Evolutionary conservation across 2,329 filamentous ascomycete species (phyloP).

Genomic region (Biscogniauxia sp.): DNA sequence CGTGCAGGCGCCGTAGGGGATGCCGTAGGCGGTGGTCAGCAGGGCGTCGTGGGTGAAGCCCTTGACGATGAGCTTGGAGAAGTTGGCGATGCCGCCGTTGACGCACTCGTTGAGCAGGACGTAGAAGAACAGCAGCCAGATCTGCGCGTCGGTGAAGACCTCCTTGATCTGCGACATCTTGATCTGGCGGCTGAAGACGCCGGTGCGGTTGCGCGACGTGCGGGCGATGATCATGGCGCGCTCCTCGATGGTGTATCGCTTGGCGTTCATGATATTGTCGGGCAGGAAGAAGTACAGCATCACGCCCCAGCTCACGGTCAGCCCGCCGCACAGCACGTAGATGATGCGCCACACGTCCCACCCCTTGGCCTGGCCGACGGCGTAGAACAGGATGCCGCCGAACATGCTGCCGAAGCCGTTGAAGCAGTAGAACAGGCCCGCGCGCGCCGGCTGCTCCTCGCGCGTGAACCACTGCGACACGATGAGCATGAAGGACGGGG

Average conservation of each 20-base stretch:
- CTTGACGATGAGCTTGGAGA: conserved; percentile 12
- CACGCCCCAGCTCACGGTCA: not conserved
- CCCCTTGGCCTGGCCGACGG: conserved; percentile 9
- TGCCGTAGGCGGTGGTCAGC: not conserved
- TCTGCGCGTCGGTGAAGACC: conserved; percentile 2
- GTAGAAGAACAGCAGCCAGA: conserved; percentile 9
- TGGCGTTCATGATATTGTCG: not conserved
- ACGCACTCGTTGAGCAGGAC: not conserved
- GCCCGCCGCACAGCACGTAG: not conserved
- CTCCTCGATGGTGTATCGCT: not conserved
- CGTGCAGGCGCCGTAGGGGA: not conserved
- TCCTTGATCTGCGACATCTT: conserved; percentile 7
- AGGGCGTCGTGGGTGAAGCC: not conserved
- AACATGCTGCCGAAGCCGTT: conserved; percentile 16
- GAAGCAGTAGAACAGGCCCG: conserved; percentile 19
- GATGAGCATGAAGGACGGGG: conserved; percentile 49
- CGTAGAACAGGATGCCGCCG: conserved; percentile 18
- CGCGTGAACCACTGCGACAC: conserved; percentile 40
- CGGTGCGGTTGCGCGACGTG: not conserved
- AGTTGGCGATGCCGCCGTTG: not conserved
- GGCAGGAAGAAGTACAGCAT: not conserved
- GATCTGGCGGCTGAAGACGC: conserved; percentile 5
- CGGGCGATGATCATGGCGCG: not conserved
- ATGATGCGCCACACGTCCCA: not conserved
- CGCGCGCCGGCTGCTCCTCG: conserved; percentile 32